Base-by-base conservation (phyloP, 805 yeast species). In the Pichia occidentalis region DNA sequence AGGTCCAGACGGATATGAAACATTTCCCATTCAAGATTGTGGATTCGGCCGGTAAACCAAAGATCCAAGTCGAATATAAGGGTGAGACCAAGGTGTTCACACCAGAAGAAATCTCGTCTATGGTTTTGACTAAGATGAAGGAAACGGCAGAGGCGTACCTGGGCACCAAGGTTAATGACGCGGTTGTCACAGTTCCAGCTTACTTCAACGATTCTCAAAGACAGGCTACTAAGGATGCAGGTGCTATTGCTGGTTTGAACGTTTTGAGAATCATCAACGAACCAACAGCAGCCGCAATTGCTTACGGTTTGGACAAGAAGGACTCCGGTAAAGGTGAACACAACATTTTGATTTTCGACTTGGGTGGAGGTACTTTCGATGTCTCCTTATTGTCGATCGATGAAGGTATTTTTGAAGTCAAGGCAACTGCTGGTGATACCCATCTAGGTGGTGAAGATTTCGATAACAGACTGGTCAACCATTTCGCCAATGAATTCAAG, bases 401-500 rank as follows among this genome's bases (percentile, higher is more conserved):
- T 64, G 95, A 90, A 59, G 96, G 96, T 80, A 87, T 86, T 60
- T 86, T 86, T 74, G 87, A 87, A 62, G 96, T 86, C 59, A 86
- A 86, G 76, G 94, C 95, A 55, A 86, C 96, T 47, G 86, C 85
- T 42, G 86, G 84, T 64, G 85, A 87, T 63, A 85, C 90, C 43
- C 90, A 81, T 68, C 80, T 85, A 73, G 97, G 97, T 75, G 97
- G 97, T 80, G 96, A 88, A 73, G 97, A 88, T 72, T 90, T 90
- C 68, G 97, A 90, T 68, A 77, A 85, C 80, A 83, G 95, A 71
- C 80, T 90, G 62, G 97, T 90, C 54, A 87, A 73, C 75, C 90
- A 80, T 75, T 88, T 88, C 64, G 85, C 84, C 51, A 79, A 78
- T 61, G 97, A 90, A 72, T 90, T 88, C 81, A 87, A 90, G 86